These are phyloP conservation scores for Lophiotrema nucula DNA, from an alignment of 495 filamentous ascomycete genomes.

Conservation along the genomic window DNA sequence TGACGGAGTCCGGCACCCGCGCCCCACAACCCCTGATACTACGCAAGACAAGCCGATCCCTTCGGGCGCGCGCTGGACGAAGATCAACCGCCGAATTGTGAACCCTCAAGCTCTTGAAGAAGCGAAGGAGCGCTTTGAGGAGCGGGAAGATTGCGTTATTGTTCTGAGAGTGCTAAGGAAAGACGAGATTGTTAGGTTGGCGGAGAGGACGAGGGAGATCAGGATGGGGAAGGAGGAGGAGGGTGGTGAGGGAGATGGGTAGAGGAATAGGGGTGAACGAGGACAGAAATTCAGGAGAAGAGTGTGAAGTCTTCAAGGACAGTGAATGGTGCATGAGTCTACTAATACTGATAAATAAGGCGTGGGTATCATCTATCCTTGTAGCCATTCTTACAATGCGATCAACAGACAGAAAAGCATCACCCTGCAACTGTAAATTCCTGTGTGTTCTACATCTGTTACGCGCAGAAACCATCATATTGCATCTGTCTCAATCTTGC, in stretches of 20 bases:
- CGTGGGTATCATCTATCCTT: too few relatives aligned
- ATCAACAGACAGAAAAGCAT: too few relatives aligned
- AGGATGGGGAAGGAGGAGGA: neutral
- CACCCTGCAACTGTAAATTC: too few relatives aligned
- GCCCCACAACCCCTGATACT: slow-evolving; percentile 3
- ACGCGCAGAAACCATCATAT: too few relatives aligned
- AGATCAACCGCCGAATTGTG: slow-evolving; percentile 72
- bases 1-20: neutral
- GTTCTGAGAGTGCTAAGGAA: slow-evolving; percentile 70
- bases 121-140: slow-evolving; percentile 70
- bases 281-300: neutral
- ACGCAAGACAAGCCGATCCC: slow-evolving; percentile 48
- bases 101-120: slow-evolving; percentile 70
- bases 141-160: slow-evolving; percentile 72
- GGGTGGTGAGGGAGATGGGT: neutral
- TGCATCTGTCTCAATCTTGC: slow-evolving; percentile 49
- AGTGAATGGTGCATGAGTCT: too few relatives aligned
- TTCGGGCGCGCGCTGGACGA: slow-evolving; percentile 73
- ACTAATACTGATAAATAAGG: too few relatives aligned
- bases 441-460: too few relatives aligned
- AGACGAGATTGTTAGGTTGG: slow-evolving; percentile 74
- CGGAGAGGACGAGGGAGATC: slow-evolving; percentile 65
- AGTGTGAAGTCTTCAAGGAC: too few relatives aligned
- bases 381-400: too few relatives aligned
- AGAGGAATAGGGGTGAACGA: neutral